Percentiles rank a stretch among this genome's conserved stretches.
These are phyloP conservation scores for Tephrocybe sp. DNA, from an alignment of 768 basidiomycete species.

Conservation along the genomic window DNA sequence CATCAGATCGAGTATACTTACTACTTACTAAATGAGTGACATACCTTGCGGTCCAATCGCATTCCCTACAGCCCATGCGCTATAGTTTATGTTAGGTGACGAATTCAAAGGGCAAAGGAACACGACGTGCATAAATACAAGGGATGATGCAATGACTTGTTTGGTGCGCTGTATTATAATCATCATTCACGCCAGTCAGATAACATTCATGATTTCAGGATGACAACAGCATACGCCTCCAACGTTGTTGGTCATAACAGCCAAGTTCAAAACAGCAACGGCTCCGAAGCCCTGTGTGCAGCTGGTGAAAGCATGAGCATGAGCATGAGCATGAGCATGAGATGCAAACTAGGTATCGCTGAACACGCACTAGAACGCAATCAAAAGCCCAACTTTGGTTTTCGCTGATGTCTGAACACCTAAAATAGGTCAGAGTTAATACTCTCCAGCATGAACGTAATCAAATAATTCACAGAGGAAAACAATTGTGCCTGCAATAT, in stretches of 20 bases:
- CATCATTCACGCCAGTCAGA: neutral
- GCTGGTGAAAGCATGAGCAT: conserved; percentile 25
- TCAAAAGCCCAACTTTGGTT: conserved; percentile 43
- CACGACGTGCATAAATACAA: conserved; percentile 42
- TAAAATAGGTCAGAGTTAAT: conserved; percentile 10
- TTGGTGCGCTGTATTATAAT: conserved; percentile 45
- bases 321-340: neutral
- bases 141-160: conserved; percentile 42
- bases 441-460: no score
- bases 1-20: no score
- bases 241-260: conserved; percentile 44
- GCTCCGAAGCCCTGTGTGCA: conserved; percentile 46
- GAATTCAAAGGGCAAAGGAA: neutral
- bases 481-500: conserved; percentile 47
- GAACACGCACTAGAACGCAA: conserved; percentile 45
- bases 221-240: conserved; percentile 31
- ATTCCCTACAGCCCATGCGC: conserved; percentile 51
- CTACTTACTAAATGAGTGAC: no score
- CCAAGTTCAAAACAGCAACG: conserved; percentile 42
- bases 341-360: neutral
- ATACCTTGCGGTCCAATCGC: conserved; percentile 43
- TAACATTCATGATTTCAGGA: neutral
- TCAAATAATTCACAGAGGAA: conserved; percentile 32
- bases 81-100: conserved; percentile 10
- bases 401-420: conserved; percentile 35